phyloP scores from a whole-genome alignment of 495 filamentous ascomycete species.

The Articulospora tetracladia region DNA sequence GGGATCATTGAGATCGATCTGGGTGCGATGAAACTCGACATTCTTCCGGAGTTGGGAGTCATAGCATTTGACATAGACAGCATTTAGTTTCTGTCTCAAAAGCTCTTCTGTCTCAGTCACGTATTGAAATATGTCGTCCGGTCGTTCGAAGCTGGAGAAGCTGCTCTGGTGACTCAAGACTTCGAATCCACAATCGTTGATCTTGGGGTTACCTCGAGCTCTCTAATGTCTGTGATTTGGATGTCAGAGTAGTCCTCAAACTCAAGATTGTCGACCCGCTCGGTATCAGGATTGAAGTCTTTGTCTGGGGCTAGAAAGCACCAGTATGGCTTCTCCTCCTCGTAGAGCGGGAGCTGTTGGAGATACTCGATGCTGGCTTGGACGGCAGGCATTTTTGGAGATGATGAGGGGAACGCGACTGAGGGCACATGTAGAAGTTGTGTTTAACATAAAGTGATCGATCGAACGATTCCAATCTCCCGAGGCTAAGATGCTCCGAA shows the following conservation, averaged over 20 bases:
- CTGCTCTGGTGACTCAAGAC: slow-evolving; percentile 5
- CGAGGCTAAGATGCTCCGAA: no score
- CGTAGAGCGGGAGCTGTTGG: slow-evolving; percentile 13
- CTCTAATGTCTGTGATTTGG: slow-evolving; percentile 10
- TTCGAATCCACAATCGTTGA: slow-evolving; percentile 13
- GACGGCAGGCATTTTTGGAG: slow-evolving; percentile 5
- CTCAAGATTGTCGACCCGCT: slow-evolving; percentile 15
- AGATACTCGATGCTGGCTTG: slow-evolving; percentile 12
- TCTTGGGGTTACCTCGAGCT: neutral
- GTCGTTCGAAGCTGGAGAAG: neutral
- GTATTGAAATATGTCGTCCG: slow-evolving; percentile 7
- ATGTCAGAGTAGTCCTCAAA: slow-evolving; percentile 10
- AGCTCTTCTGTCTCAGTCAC: slow-evolving; percentile 7
- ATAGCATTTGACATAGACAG: slow-evolving; percentile 13
- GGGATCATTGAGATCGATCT: slow-evolving; percentile 14
- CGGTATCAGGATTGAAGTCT: slow-evolving; percentile 13
- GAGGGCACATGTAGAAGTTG: no score
- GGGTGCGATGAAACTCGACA: slow-evolving; percentile 1
- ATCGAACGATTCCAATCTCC: no score
- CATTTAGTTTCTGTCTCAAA: slow-evolving; percentile 4
- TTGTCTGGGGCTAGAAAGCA: slow-evolving; percentile 11
- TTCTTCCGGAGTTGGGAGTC: slow-evolving; percentile 14
- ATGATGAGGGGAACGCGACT: neutral
- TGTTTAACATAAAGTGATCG: no score
- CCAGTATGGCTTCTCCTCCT: slow-evolving; percentile 19